These are phyloP conservation scores for Eremomyces bilateralis DNA, from an alignment of 495 filamentous ascomycete species.

Conservation along the genomic window DNA sequence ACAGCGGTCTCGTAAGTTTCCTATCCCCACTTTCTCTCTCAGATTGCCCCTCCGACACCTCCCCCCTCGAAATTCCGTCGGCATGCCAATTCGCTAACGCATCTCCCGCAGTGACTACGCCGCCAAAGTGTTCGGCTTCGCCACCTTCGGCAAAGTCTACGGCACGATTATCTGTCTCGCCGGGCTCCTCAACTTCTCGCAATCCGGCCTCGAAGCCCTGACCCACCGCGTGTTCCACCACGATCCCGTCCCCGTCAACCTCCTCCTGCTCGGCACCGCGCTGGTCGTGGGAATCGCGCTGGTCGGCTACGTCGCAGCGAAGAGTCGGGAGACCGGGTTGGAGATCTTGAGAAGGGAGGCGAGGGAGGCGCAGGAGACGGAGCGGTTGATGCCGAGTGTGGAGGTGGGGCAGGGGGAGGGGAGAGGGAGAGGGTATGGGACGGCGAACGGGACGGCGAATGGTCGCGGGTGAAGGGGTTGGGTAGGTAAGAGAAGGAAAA, in stretches of 20 bases:
- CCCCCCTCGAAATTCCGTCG: conserved; percentile 1
- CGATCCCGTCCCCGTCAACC: conserved; percentile 63
- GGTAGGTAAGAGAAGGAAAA: no score
- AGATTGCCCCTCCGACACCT: not conserved
- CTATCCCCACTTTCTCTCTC: not conserved
- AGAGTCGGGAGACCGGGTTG: conserved; percentile 13
- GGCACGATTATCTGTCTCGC: conserved; percentile 82
- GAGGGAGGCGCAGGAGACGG: conserved; percentile 16
- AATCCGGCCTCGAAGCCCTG: conserved; percentile 60
- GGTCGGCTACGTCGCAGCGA: conserved; percentile 18
- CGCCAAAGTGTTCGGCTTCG: conserved; percentile 91
- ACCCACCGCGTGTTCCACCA: conserved; percentile 50
- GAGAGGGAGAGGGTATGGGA: conserved; percentile 7
- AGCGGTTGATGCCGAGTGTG: conserved; percentile 17
- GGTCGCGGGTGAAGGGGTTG: no score
- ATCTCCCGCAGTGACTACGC: conserved; percentile 45
- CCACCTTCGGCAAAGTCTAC: conserved; percentile 87
- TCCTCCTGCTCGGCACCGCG: conserved; percentile 37
- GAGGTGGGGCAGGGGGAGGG: conserved; percentile 1
- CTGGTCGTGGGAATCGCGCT: conserved; percentile 23
- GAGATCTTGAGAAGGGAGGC: conserved; percentile 19
- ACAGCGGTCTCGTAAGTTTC: conserved; percentile 41
- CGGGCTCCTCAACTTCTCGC: conserved; percentile 70
- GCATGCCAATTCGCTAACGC: no score
- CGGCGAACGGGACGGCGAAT: not conserved